phyloP scores from a whole-genome alignment of 208 protist genomes.

The Crithidia thermophila region DNA sequence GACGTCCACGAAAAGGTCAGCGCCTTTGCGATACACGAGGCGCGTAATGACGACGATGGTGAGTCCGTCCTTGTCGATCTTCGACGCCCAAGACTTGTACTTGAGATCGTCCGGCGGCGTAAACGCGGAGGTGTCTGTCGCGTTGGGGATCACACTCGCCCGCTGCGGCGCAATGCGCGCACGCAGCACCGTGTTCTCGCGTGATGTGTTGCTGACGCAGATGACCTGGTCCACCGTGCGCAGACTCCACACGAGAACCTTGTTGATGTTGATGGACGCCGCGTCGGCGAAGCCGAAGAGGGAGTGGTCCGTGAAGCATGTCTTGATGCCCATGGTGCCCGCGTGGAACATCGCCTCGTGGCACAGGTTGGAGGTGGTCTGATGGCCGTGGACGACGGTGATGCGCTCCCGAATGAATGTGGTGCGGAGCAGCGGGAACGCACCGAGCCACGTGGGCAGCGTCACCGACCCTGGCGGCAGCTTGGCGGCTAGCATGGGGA shows the following conservation, averaged over 20 bases:
- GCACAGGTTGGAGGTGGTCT: constrained; percentile 96
- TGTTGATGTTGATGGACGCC: constrained; percentile 97
- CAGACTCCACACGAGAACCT: constrained; percentile 96
- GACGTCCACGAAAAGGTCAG: constrained; percentile 95
- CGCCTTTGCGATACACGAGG: constrained; percentile 98
- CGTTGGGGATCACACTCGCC: constrained; percentile 98
- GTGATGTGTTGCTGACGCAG: constrained; percentile 98
- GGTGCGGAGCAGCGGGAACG: constrained; percentile 91
- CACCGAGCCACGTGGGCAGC: constrained; percentile 86
- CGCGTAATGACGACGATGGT: constrained; percentile 97
- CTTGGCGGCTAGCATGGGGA: constrained; percentile 93
- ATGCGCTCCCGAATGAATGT: constrained; percentile 97
- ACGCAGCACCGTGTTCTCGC: constrained; percentile 98
- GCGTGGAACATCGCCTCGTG: constrained; percentile 96
- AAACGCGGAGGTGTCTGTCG: constrained; percentile 93
- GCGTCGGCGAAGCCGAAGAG: constrained; percentile 98
- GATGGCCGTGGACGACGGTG: constrained; percentile 97
- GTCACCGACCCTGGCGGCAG: constrained; percentile 90
- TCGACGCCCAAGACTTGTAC: constrained; percentile 90
- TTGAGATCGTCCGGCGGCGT: constrained; percentile 90
- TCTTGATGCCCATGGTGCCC: constrained; percentile 95
- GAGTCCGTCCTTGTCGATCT: constrained; percentile 83
- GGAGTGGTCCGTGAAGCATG: constrained; percentile 98
- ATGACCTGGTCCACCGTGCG: constrained; percentile 96
- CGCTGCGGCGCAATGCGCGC: constrained; percentile 88